Conservation (phyloP, 2,329 filamentous ascomycete species). For the Zymoseptoria tritici region DNA sequence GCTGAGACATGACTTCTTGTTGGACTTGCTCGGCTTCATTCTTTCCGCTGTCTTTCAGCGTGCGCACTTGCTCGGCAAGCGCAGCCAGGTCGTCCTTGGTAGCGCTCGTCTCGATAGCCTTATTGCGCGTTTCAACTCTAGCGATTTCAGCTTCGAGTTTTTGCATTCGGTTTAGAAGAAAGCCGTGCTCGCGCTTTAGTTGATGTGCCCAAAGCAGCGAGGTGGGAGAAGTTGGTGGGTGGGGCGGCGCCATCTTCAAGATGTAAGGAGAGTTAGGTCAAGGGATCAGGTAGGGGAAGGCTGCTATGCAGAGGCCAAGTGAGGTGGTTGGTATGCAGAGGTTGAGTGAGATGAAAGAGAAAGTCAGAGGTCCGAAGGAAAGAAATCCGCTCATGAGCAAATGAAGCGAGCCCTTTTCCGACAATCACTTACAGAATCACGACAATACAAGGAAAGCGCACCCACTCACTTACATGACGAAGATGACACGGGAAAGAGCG, state of each 20-base stretch:
- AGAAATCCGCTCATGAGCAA: too few relatives aligned
- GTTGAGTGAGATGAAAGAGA: too few relatives aligned
- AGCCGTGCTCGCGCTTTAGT: conserved; percentile 32
- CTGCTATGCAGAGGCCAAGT: too few relatives aligned
- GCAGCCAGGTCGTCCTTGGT: conserved; percentile 6
- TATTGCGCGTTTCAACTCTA: conserved; percentile 5
- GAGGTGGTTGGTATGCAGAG: too few relatives aligned
- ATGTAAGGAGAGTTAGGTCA: not conserved
- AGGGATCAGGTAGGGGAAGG: too few relatives aligned
- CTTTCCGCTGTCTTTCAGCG: conserved; percentile 2
- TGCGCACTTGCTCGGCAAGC: conserved; percentile 14
- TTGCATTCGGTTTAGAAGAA: conserved; percentile 31
- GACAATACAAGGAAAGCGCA: not conserved
- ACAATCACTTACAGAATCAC: not conserved
- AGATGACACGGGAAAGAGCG: conserved; percentile 1
- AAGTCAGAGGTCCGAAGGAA: too few relatives aligned
- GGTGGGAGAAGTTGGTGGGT: conserved; percentile 17
- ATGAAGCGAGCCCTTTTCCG: not conserved
- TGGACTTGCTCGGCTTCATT: conserved; percentile 7
- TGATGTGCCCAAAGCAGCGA: conserved; percentile 36
- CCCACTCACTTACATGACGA: not conserved
- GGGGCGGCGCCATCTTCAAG: conserved; percentile 2
- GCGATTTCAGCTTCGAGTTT: conserved; percentile 26
- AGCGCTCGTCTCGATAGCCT: conserved; percentile 2
- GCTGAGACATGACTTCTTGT: conserved; percentile 7